These are phyloP conservation scores for Schwanniomyces yamadae DNA, from an alignment of 805 yeast genomes.

Conservation along the genomic window DNA sequence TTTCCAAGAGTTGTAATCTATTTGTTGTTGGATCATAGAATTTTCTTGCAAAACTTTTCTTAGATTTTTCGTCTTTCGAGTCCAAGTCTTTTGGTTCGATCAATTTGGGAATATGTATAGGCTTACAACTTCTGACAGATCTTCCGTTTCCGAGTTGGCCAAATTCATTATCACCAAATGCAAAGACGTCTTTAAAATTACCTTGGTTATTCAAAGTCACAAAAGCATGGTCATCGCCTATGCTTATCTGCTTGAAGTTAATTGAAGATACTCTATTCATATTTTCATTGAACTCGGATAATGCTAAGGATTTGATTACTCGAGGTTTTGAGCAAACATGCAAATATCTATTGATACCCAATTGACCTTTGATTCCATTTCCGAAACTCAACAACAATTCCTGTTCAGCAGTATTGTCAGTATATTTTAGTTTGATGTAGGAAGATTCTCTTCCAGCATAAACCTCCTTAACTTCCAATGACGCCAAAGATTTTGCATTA, in stretches of 20 bases:
- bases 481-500: slow-evolving; percentile 36
- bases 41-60: slow-evolving; percentile 28
- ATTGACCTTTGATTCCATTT: slow-evolving; percentile 79
- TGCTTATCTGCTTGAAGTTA: slow-evolving; percentile 50
- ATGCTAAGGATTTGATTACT: slow-evolving; percentile 49
- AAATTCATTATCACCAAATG: slow-evolving; percentile 81
- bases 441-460: slow-evolving; percentile 70
- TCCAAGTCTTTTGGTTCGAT: slow-evolving; percentile 51
- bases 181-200: slow-evolving; percentile 53
- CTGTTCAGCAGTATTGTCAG: slow-evolving; percentile 13
- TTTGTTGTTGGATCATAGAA: slow-evolving; percentile 34
- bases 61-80: slow-evolving; percentile 6
- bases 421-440: slow-evolving; percentile 26
- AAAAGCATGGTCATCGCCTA: slow-evolving; percentile 66
- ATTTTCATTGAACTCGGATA: slow-evolving; percentile 56
- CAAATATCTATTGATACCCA: slow-evolving; percentile 73
- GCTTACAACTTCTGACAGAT: slow-evolving; percentile 55
- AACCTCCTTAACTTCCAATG: slow-evolving; percentile 51
- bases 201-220: slow-evolving; percentile 53
- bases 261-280: slow-evolving; percentile 41
- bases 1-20: slow-evolving; percentile 46
- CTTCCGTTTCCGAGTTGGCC: slow-evolving; percentile 90
- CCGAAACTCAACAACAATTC: slow-evolving; percentile 64
- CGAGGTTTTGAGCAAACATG: slow-evolving; percentile 74
- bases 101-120: slow-evolving; percentile 52